phyloP scores from a whole-genome alignment of 2,329 filamentous ascomycete genomes.

The Didymella pomorum region DNA sequence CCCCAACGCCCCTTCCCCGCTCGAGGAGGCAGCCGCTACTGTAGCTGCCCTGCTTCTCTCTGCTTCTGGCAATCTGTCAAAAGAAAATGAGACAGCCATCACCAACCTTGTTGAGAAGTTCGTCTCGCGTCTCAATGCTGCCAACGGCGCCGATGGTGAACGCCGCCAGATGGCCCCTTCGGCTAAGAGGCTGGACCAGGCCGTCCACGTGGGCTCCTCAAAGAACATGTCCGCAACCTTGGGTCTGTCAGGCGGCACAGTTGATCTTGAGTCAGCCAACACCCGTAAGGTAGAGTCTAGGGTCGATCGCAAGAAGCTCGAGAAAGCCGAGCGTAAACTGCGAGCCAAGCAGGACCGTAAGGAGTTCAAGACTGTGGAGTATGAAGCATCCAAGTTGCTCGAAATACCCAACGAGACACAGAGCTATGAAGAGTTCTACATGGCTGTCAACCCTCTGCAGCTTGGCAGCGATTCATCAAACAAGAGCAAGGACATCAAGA shows the following conservation, averaged over 20 bases:
- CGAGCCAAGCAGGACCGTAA: conserved; percentile 99
- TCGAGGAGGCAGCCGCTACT: conserved; percentile 82
- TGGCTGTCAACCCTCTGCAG: conserved; percentile 97
- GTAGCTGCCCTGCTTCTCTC: conserved; percentile 91
- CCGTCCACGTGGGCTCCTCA: conserved; percentile 92
- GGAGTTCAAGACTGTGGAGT: conserved; percentile 96
- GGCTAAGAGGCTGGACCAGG: conserved; percentile 88
- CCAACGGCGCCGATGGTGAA: conserved; percentile 73
- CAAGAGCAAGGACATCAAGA: conserved; percentile 99
- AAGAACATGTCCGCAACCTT: conserved; percentile 96
- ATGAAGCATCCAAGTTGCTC: conserved; percentile 90
- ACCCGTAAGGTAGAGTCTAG: conserved; percentile 94
- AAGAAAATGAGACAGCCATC: conserved; percentile 77
- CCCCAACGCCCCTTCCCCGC: conserved; percentile 71
- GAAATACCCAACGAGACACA: conserved; percentile 82
- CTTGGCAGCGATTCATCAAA: conserved; percentile 71
- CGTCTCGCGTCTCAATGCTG: conserved; percentile 79
- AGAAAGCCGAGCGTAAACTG: conserved; percentile 98
- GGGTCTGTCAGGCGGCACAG: conserved; percentile 80
- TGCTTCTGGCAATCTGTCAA: conserved; percentile 83
- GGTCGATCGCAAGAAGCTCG: conserved; percentile 97
- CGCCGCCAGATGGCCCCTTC: conserved; percentile 74
- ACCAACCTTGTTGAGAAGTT: conserved; percentile 87
- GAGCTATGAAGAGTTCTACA: conserved; percentile 99
- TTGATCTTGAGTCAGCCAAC: conserved; percentile 94